Evolutionary conservation across 2,329 filamentous ascomycete genomes (phyloP).

Genomic region (Botrytis sinoallii): DNA sequence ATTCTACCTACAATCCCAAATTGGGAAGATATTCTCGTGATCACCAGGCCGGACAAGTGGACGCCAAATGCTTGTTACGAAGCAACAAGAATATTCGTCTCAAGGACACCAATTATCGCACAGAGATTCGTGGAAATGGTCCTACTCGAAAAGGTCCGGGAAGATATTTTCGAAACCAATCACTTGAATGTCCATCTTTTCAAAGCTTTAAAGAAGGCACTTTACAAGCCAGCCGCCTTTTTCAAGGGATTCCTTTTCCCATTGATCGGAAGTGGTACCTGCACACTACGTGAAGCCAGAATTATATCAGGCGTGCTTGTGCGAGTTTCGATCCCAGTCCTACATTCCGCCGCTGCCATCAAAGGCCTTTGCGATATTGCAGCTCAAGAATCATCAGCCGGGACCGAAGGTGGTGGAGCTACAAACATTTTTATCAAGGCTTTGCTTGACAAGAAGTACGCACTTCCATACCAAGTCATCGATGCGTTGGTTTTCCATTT

Average conservation of each 20-base stretch:
- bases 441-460: conserved; percentile 94
- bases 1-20: conserved; percentile 88
- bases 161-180: conserved; percentile 90
- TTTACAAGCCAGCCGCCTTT: conserved; percentile 93
- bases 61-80: conserved; percentile 82
- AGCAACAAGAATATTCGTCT: conserved; percentile 89
- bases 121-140: conserved; percentile 86
- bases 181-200: conserved; percentile 96
- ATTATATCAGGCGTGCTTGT: conserved; percentile 86
- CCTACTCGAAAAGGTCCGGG: conserved; percentile 83
- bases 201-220: conserved; percentile 84
- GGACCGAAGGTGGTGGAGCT: conserved; percentile 82
- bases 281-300: conserved; percentile 85
- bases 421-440: conserved; percentile 95
- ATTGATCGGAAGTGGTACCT: conserved; percentile 78
- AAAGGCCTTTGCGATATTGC: conserved; percentile 93
- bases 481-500: conserved; percentile 97
- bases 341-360: conserved; percentile 88
- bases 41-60: conserved; percentile 75
- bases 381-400: conserved; percentile 78
- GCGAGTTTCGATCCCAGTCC: conserved; percentile 80
- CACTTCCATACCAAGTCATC: conserved; percentile 89
- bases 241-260: conserved; percentile 97
- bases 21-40: conserved; percentile 83
- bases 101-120: conserved; percentile 72